Base-by-base conservation (phyloP, 805 yeast species). In the Pichia cephalocereana region DNA sequence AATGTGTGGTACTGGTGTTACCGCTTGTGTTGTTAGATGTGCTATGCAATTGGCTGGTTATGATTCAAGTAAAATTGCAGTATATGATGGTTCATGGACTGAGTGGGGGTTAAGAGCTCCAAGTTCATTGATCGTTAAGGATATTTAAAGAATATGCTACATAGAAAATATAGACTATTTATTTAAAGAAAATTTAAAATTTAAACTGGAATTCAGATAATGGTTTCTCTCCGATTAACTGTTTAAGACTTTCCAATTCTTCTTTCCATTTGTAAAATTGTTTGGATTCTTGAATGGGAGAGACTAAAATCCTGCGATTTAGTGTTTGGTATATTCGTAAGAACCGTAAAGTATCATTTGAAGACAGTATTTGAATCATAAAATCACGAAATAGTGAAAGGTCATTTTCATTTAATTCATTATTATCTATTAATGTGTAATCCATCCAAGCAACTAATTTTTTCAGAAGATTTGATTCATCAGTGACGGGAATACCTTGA, bases 1-100 rank as follows among this genome's bases (percentile, higher is more conserved):
- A 38, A 80, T 86, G 86, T 93, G 99, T 63, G 99, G 98, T 30
- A 83, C 97, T 0, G 99, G 98, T 42, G 97, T 93, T 44, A 83
- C 97, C 11, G 98, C 97, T 0, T 87, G 91, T 53, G 80, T 93
- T 39, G 74, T 91, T 42, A 83, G 86, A 64, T 70, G 83, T 9
- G 98, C 95, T 2, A 62, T 85, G 40, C 81, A 79, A 48, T 59
- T 68, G n/a, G 71, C 76, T 11, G 80, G 79, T 0, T 67, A 70
- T 31, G 63, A 69, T 39, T 61, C 70, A 8, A 64, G 63, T 6
- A 74, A 71, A 18, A 68, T 82, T 14, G 73, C 74, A 38, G 75
- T 85, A 23, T 85, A 85, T 57, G 99, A 93, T 58, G 99, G 95
- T 11, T 79, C 87, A 40, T 86, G 95, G 95, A 77, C 82, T 8